Evolutionary conservation across 2,329 filamentous ascomycete genomes (phyloP).

Genomic region (Fusarium marasasianum): DNA sequence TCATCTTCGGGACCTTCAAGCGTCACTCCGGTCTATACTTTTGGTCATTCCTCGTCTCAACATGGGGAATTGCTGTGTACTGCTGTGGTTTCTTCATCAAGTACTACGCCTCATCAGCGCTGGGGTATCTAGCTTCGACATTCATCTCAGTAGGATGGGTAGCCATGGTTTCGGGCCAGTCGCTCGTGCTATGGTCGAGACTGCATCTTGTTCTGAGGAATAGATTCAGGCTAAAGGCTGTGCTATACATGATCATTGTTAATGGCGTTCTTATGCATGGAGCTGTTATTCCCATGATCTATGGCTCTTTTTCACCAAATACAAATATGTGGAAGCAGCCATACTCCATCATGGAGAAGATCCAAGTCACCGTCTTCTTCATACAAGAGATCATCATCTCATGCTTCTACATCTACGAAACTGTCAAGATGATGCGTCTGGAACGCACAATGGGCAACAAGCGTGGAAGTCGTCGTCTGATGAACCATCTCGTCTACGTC

Average conservation of each 20-base stretch:
- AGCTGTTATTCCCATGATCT: conserved; percentile 64
- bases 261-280: conserved; percentile 64
- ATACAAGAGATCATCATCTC: conserved; percentile 65
- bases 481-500: conserved; percentile 55
- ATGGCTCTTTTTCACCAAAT: conserved; percentile 55
- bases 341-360: conserved; percentile 61
- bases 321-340: conserved; percentile 32
- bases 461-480: conserved; percentile 36
- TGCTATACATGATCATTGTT: conserved; percentile 66
- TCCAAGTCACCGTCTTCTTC: conserved; percentile 66
- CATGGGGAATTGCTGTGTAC: conserved; percentile 50
- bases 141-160: conserved; percentile 44
- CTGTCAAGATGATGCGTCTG: conserved; percentile 57
- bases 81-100: conserved; percentile 58
- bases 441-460: conserved; percentile 47
- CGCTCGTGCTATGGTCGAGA: conserved; percentile 69
- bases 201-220: conserved; percentile 68
- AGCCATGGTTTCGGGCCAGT: conserved; percentile 69
- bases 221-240: conserved; percentile 55
- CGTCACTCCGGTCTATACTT: conserved; percentile 50
- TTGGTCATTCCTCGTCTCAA: conserved; percentile 50
- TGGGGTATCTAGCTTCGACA: conserved; percentile 36
- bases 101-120: conserved; percentile 32
- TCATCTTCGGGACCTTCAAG: conserved; percentile 50
- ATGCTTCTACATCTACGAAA: conserved; percentile 62